These are phyloP conservation scores for Metschnikowia santaceciliae DNA, from an alignment of 805 yeast genomes.

Conservation along the genomic window DNA sequence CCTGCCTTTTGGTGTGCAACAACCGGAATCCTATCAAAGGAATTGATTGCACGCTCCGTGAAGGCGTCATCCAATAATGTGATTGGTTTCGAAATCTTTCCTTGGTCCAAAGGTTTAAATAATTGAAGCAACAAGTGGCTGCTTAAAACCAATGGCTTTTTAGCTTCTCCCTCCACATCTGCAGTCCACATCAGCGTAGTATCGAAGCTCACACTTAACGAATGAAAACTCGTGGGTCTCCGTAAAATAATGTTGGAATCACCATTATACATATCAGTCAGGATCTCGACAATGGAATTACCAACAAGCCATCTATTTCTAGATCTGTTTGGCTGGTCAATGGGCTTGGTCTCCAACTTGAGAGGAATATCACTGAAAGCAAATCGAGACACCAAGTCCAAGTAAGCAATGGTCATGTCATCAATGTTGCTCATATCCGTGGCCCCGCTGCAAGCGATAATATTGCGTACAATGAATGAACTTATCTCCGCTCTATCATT, in stretches of 20 bases:
- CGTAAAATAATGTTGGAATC: slow-evolving; percentile 49
- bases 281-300: slow-evolving; percentile 50
- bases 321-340: slow-evolving; percentile 5
- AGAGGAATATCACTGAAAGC: slow-evolving; percentile 62
- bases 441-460: slow-evolving; percentile 34
- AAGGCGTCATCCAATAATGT: slow-evolving; percentile 47
- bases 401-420: slow-evolving; percentile 55
- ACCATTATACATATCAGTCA: slow-evolving; percentile 51
- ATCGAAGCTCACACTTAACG: slow-evolving; percentile 30
- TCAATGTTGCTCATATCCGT: slow-evolving; percentile 30
- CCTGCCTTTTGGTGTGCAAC: slow-evolving; percentile 80
- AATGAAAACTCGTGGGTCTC: slow-evolving; percentile 53
- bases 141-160: slow-evolving; percentile 21
- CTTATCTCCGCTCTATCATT: slow-evolving; percentile 57
- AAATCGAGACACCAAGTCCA: slow-evolving; percentile 67
- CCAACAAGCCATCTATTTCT: slow-evolving; percentile 59
- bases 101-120: slow-evolving; percentile 39
- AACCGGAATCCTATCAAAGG: slow-evolving; percentile 72
- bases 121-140: slow-evolving; percentile 51
- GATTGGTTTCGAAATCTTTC: slow-evolving; percentile 38
- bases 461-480: slow-evolving; percentile 57
- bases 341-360: slow-evolving; percentile 28
- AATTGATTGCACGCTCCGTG: slow-evolving; percentile 48
- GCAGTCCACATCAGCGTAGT: neutral
- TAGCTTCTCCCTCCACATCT: slow-evolving; percentile 9